Evolutionary conservation across 1,139 yeast species (phyloP).

Genomic region (Nakaseomyces glabratus): DNA sequence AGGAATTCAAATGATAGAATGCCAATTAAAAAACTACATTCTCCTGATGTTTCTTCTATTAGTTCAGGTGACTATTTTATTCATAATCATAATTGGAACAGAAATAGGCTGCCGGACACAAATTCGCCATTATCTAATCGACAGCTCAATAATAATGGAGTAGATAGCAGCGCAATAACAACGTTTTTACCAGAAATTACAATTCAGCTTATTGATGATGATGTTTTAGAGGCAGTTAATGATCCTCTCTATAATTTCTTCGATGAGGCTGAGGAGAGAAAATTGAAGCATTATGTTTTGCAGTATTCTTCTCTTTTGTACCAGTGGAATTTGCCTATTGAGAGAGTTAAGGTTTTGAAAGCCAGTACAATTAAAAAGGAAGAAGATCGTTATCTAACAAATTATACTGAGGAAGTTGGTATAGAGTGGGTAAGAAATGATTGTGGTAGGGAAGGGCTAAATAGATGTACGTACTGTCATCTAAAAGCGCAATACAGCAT

Average conservation of each 20-base stretch:
- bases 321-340: conserved; percentile 74
- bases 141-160: conserved; percentile 3
- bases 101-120: conserved; percentile 1
- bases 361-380: conserved; percentile 40
- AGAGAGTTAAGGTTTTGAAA: conserved; percentile 68
- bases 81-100: conserved; percentile 12
- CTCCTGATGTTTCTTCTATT: conserved; percentile 18
- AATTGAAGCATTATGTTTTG: conserved; percentile 46
- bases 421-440: conserved; percentile 21
- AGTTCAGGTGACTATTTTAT: conserved; percentile 24
- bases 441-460: conserved; percentile 12
- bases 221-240: conserved; percentile 47
- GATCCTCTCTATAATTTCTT: conserved; percentile 40
- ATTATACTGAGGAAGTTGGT: conserved; percentile 21
- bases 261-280: conserved; percentile 39
- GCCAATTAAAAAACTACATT: conserved; percentile 3
- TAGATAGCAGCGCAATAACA: background rate
- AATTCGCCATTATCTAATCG: conserved; percentile 9
- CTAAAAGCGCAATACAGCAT: conserved; percentile 51
- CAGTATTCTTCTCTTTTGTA: conserved; percentile 76
- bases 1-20: conserved; percentile 7
- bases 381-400: conserved; percentile 8
- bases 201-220: conserved; percentile 48
- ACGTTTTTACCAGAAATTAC: conserved; percentile 36
- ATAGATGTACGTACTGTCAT: conserved; percentile 57